A percentile compares a stretch with the other conserved stretches of the same genome.
Conservation (phyloP, 768 basidiomycete species). For the Symmetrospora coprosmae region DNA sequence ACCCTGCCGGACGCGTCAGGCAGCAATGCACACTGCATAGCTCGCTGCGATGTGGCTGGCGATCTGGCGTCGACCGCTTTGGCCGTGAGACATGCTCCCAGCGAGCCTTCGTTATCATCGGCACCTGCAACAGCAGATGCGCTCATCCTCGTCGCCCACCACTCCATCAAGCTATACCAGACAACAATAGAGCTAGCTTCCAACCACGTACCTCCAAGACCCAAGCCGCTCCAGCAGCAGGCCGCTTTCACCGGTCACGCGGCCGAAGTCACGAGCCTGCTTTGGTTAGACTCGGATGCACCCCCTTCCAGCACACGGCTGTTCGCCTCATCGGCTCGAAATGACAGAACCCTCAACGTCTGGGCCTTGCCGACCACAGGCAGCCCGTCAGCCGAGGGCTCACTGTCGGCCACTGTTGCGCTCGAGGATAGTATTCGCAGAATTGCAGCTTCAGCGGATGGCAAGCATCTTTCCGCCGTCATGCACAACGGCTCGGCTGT, state of each 20-base stretch:
- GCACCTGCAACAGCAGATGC: too few relatives aligned
- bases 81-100: too few relatives aligned
- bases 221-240: too few relatives aligned
- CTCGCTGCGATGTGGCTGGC: too few relatives aligned
- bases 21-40: neutral
- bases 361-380: too few relatives aligned
- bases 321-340: neutral
- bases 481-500: neutral
- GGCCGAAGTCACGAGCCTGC: neutral
- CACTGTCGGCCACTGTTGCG: neutral
- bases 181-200: too few relatives aligned
- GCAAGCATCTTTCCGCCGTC: neutral
- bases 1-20: neutral
- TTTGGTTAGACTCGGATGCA: neutral
- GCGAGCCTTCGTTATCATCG: too few relatives aligned
- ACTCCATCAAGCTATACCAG: neutral
- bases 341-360: too few relatives aligned
- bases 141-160: neutral
- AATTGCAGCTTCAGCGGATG: neutral
- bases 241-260: constrained; percentile 5
- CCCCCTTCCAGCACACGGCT: neutral
- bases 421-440: neutral
- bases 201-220: too few relatives aligned
- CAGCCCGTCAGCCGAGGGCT: too few relatives aligned
- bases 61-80: too few relatives aligned